These are phyloP conservation scores for Xylaria sp. DNA, from an alignment of 2,329 filamentous ascomycete genomes.

Conservation along the genomic window DNA sequence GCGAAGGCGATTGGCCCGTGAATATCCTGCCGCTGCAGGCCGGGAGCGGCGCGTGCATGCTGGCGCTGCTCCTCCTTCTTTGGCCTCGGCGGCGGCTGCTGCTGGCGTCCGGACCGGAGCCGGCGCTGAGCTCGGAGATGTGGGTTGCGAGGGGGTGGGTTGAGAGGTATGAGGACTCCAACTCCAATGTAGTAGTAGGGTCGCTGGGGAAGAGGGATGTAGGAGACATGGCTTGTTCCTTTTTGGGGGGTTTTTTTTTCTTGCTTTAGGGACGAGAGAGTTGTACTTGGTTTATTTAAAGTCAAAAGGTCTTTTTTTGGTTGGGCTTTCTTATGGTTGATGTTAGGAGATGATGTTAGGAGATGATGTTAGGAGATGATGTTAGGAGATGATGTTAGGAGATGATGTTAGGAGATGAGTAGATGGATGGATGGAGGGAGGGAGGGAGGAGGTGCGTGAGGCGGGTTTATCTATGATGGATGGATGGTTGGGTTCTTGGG, in stretches of 20 bases:
- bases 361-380: no score
- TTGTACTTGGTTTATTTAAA: no score
- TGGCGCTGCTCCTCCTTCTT: background rate
- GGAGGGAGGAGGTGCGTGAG: background rate
- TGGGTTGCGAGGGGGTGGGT: background rate
- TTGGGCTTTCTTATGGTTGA: no score
- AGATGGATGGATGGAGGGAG: background rate
- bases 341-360: no score
- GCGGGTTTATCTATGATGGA: background rate
- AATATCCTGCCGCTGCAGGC: slow-evolving; percentile 36
- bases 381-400: no score
- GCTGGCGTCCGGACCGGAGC: background rate
- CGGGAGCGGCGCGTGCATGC: slow-evolving; percentile 32
- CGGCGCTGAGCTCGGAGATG: background rate
- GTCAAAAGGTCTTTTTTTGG: no score
- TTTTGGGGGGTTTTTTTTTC: background rate
- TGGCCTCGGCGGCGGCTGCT: background rate
- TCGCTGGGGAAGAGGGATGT: background rate
- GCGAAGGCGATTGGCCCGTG: background rate
- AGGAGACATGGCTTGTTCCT: slow-evolving; percentile 24
- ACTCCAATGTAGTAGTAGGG: no score
- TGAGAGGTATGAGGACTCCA: slow-evolving; percentile 2
- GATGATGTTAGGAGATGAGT: no score
- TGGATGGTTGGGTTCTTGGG: no score
- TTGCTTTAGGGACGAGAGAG: no score